Evolutionary conservation across 1,284 basidiomycete species (phyloP), one percentile per base, ranked within the genome.

Genomic region (Coniophora puteana): DNA sequence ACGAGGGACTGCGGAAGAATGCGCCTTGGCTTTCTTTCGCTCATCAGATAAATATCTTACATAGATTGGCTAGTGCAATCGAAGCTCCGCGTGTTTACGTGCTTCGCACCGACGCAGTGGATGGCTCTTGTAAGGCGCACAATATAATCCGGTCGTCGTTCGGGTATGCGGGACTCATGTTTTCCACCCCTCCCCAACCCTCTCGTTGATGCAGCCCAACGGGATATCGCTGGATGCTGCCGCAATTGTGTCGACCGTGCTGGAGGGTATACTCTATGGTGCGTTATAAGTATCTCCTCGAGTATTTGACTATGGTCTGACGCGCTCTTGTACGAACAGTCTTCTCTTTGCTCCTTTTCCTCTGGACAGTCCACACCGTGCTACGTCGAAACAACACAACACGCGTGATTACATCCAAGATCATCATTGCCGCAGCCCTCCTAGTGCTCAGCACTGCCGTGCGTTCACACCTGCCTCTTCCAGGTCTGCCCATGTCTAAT

Each of bases 201-300:
- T n/a, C n/a, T n/a, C n/a, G n/a, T n/a, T n/a, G n/a, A n/a, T n/a
- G n/a, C n/a, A n/a, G n/a, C n/a, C n/a, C n/a, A n/a, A n/a, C n/a
- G 45, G 44, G 36, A 44, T 45, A 7, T 29, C 37, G 22, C 44
- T 53, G 1, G 54, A 48, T 20, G 5, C 35, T 16, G 48, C 40
- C 36, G 45, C 51, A 21, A 23, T 59, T 36, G 24, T 59, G 21
- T 52, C 54, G 8, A 45, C 43, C 18, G 45, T 53, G 1, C 29
- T 55, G 33, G 54, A 55, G 33, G 47, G 47, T 23, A 30, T 59
- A 11, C 36, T 59, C 17, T 55, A 55, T 43, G 54, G 54, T 38
- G 29, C 31, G n/a, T 16, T 11, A n/a, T 38, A n/a, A 20, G 21
- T 25, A 8, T 7, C 17, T 23, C n/a, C 21, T 14, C 10, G 3